Conservation (phyloP, 176 grass and related monocot genomes). For the Areca catechu region DNA sequence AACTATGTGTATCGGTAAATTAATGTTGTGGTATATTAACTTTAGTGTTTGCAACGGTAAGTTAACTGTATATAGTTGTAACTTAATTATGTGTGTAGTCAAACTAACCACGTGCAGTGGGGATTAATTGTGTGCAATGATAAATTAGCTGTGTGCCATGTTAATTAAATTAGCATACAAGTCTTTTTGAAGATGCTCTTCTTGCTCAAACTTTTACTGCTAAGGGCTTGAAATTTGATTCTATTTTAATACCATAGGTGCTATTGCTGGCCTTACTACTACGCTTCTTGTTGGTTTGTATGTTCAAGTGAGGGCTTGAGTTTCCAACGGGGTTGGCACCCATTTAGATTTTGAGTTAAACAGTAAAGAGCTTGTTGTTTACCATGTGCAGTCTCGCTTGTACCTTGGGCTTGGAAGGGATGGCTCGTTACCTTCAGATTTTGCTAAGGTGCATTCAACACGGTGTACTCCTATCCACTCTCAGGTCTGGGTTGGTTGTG, state of each 20-base stretch:
- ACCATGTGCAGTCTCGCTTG: slow-evolving; percentile 67
- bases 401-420: slow-evolving; percentile 99
- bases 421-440: slow-evolving; percentile 66
- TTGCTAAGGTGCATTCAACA: slow-evolving; percentile 71
- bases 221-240: slow-evolving; percentile 80
- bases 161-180: too few species aligned
- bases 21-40: too few species aligned
- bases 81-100: too few species aligned
- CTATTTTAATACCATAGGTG: slow-evolving; percentile 75
- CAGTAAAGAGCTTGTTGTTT: neutral
- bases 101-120: too few species aligned
- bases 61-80: too few species aligned
- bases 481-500: slow-evolving; percentile 89
- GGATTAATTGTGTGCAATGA: too few species aligned
- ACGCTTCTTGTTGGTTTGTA: slow-evolving; percentile 95
- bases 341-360: neutral
- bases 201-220: slow-evolving; percentile 88
- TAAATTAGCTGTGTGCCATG: too few species aligned
- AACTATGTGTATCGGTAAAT: too few species aligned
- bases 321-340: slow-evolving; percentile 5
- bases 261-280: slow-evolving; percentile 87
- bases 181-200: slow-evolving; percentile 72
- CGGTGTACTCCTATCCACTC: slow-evolving; percentile 84
- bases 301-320: slow-evolving; percentile 63
- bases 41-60: too few species aligned